Evolutionary conservation across 2,329 filamentous ascomycete species (phyloP), one percentile per base, ranked within the genome.

Genomic region (Pseudopithomyces maydicus): DNA sequence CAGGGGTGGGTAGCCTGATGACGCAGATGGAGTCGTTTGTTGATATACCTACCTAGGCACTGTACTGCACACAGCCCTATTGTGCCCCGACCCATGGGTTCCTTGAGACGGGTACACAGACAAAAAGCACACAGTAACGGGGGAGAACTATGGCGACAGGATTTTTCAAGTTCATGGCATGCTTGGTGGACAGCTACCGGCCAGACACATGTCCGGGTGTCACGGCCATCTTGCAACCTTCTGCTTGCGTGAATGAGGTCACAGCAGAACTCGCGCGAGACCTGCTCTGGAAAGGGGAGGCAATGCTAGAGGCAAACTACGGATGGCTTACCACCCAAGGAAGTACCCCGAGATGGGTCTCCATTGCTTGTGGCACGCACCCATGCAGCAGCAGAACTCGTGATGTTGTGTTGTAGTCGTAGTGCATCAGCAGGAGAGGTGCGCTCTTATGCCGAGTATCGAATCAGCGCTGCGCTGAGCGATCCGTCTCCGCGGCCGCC

Each of bases 331-430:
- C 20, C 46, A 20, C n/a, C 32, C 19, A 23, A 26, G 33, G 32
- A 17, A 35, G 22, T 35, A 50, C 39, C 47, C 47, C 35, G 47
- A 50, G 8, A 36, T 48, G 15, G 2, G 15, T 20, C 11, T 19
- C 35, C 35, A 20, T 8, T 14, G 17, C 44, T 36, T 6, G 15
- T 32, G 26, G 26, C 26, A 29, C 26, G 26, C 26, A 29, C 26
- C 4, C 26, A 29, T 29, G 19, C 29, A 19, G 15, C 20, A n/a
- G n/a, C n/a, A 48, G 20, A 50, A 39, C 55, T 54, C 48, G 62
- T 66, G 63, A 66, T 53, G 56, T 32, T 52, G 41, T 11, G 26
- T 29, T 29, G 8, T 29, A 29, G 26, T 8, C 4, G 26, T 29
- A 51, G 33, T 33, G 54, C 2, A 46, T 53, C 51, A 46, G 51